These are phyloP conservation scores for Pyricularia sp. DNA, from an alignment of 2,329 filamentous ascomycete species.

Conservation along the genomic window DNA sequence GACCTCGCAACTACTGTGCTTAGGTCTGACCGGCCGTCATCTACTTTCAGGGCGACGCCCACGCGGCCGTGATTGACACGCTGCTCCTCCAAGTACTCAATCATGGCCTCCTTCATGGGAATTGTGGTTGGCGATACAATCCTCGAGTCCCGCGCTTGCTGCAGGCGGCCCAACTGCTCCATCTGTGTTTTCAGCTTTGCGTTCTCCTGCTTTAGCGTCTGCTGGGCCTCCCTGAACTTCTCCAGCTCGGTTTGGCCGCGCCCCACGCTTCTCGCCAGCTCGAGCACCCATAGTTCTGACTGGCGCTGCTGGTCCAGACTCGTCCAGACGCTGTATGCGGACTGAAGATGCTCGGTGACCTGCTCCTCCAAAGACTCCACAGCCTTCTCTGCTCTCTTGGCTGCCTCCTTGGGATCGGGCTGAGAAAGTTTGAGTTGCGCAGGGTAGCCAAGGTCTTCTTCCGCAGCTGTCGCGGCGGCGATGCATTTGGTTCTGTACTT, in stretches of 20 bases:
- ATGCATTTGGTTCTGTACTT: slow-evolving; percentile 50
- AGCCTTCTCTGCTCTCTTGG: slow-evolving; percentile 37
- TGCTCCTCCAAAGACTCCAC: slow-evolving; percentile 57
- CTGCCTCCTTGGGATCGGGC: slow-evolving; percentile 34
- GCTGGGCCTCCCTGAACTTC: slow-evolving; percentile 38
- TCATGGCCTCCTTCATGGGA: slow-evolving; percentile 37
- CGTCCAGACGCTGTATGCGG: slow-evolving; percentile 70
- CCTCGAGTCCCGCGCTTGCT: slow-evolving; percentile 52
- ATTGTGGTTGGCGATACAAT: slow-evolving; percentile 41
- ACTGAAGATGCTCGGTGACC: slow-evolving; percentile 65
- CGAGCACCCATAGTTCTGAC: slow-evolving; percentile 51
- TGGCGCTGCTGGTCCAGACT: slow-evolving; percentile 46
- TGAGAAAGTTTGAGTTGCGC: slow-evolving; percentile 27
- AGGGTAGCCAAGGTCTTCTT: slow-evolving; percentile 43
- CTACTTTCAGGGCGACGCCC: slow-evolving; percentile 34
- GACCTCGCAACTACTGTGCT: slow-evolving; percentile 40
- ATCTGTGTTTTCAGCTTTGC: slow-evolving; percentile 47
- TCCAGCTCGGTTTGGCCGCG: slow-evolving; percentile 46
- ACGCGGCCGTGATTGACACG: slow-evolving; percentile 26
- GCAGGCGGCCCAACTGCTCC: slow-evolving; percentile 47
- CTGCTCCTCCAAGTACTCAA: slow-evolving; percentile 37
- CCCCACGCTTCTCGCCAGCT: slow-evolving; percentile 50
- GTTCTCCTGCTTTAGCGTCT: slow-evolving; percentile 45
- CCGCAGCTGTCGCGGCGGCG: slow-evolving; percentile 36
- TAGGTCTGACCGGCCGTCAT: slow-evolving; percentile 44